Conservation (phyloP, 2,329 filamentous ascomycete genomes). For the Tolypocladium inflatum region DNA sequence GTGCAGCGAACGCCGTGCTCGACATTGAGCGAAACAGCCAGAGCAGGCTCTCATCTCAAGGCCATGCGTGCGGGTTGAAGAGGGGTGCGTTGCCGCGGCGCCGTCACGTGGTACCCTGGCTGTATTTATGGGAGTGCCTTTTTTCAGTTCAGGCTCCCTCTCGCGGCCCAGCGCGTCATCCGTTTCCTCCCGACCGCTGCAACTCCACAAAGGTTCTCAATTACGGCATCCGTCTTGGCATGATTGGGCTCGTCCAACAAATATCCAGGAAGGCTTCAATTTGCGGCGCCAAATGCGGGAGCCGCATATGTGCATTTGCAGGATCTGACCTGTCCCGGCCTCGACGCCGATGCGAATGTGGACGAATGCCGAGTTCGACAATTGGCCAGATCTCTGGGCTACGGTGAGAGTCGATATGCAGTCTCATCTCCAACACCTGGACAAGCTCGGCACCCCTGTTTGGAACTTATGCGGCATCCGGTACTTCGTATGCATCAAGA, state of each 20-base stretch:
- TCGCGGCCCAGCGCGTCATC: neutral
- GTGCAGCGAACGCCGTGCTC: constrained; percentile 6
- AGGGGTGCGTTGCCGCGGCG: neutral
- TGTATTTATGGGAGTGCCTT: neutral
- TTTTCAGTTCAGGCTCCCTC: neutral
- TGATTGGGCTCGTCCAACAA: neutral
- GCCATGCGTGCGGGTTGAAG: neutral
- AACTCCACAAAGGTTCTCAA: constrained; percentile 2
- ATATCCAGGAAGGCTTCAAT: neutral
- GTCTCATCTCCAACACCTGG: neutral
- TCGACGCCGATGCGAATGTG: neutral
- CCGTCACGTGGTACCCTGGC: neutral
- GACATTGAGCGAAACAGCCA: constrained; percentile 3
- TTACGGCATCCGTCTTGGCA: neutral
- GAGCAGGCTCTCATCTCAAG: neutral
- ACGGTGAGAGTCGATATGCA: no score
- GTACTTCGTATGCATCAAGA: neutral
- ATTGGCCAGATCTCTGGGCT: neutral
- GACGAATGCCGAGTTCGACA: neutral
- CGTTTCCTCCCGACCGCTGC: constrained; percentile 2
- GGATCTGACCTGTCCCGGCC: neutral
- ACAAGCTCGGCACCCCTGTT: neutral
- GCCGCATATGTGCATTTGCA: neutral
- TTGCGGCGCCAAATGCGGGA: neutral
- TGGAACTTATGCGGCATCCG: neutral